These are phyloP conservation scores for Leucocoprinus leucothites DNA, from an alignment of 768 basidiomycete genomes.

Conservation along the genomic window DNA sequence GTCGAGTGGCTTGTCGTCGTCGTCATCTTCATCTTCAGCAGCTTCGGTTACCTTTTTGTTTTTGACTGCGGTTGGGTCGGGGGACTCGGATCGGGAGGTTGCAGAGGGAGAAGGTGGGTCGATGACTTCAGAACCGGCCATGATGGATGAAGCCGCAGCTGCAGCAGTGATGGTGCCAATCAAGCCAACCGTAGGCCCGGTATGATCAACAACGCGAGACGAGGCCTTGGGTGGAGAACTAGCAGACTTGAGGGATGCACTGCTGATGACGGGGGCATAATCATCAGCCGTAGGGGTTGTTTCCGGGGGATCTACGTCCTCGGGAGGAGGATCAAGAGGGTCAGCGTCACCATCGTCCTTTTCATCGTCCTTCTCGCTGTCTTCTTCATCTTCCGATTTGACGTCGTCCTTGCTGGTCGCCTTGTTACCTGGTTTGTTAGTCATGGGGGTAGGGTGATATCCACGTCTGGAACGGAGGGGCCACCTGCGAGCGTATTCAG, in stretches of 20 bases:
- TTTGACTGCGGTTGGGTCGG: slow-evolving; percentile 20
- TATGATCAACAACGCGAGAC: slow-evolving; percentile 29
- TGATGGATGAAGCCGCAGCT: slow-evolving; percentile 45
- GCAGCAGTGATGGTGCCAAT: slow-evolving; percentile 30
- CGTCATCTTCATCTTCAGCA: slow-evolving; percentile 20
- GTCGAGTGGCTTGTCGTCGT: slow-evolving; percentile 17
- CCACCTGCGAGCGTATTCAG: too few relatives aligned
- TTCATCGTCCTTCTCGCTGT: slow-evolving; percentile 16
- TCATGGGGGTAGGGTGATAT: too few relatives aligned
- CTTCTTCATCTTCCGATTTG: slow-evolving; percentile 14
- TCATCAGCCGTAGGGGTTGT: not conserved
- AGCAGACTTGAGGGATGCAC: slow-evolving; percentile 13
- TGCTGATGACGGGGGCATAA: slow-evolving; percentile 1
- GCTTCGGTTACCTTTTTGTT: slow-evolving; percentile 11
- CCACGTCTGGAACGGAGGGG: too few relatives aligned
- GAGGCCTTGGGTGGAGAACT: slow-evolving; percentile 20
- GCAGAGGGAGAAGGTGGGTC: slow-evolving; percentile 36
- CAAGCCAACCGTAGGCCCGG: slow-evolving; percentile 23
- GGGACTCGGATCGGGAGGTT: slow-evolving; percentile 41
- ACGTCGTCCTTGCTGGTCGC: too few relatives aligned
- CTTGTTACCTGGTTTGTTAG: too few relatives aligned
- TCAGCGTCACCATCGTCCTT: slow-evolving; percentile 13
- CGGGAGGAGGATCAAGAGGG: not conserved
- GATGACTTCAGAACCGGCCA: slow-evolving; percentile 40
- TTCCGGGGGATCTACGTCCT: not conserved